Conservation (phyloP, 1,284 basidiomycete species). For the Trametes polyzona region DNA sequence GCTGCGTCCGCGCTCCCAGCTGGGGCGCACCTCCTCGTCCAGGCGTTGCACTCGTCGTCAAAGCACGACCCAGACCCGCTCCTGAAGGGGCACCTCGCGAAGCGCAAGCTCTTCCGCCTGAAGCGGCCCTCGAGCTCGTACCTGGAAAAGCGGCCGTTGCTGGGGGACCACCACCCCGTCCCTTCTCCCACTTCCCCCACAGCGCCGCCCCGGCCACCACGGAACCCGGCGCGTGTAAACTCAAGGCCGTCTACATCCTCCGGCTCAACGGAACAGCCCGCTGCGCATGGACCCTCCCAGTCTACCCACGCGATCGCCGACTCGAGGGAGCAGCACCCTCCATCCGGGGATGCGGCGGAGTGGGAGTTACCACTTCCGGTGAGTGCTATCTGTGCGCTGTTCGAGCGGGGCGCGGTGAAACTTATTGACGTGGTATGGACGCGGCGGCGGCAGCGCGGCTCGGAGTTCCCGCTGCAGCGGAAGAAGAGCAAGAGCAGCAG, state of each 20-base stretch:
- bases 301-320: conserved; percentile 1
- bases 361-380: conserved; percentile 27
- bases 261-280: conserved; percentile 6
- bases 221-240: conserved; percentile 26
- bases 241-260: conserved; percentile 19
- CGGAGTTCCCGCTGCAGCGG: conserved; percentile 27
- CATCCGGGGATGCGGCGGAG: conserved; percentile 15
- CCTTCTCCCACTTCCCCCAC: conserved; percentile 6
- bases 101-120: conserved; percentile 28
- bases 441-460: conserved; percentile 18
- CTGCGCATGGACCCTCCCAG: neutral
- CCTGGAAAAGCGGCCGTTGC: neutral
- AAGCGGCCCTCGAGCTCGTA: conserved; percentile 30
- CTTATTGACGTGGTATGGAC: neutral
- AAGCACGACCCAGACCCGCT: conserved; percentile 7
- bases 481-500: conserved; percentile 30
- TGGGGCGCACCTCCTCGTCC: conserved; percentile 10
- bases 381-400: neutral
- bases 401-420: neutral
- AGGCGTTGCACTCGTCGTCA: conserved; percentile 10
- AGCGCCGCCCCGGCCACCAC: conserved; percentile 26
- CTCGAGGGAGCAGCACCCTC: neutral
- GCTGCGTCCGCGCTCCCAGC: neutral
- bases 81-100: conserved; percentile 14
- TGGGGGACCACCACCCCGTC: conserved; percentile 4